Conservation (phyloP, 1,284 basidiomycete genomes). For the Tranzscheliella williamsii region DNA sequence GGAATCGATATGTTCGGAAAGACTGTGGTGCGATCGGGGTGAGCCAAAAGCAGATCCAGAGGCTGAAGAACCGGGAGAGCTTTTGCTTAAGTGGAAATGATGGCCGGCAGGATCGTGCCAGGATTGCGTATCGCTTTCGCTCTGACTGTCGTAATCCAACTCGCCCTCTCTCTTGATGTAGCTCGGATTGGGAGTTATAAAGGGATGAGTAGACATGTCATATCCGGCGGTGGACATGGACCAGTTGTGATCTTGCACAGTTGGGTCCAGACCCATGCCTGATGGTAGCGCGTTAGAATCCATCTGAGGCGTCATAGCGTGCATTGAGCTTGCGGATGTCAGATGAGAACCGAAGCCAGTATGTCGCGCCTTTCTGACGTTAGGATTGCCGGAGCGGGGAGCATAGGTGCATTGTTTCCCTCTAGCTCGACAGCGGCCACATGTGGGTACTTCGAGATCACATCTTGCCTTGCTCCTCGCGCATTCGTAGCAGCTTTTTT, state of each 20-base stretch:
- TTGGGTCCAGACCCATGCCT: conserved; percentile 4
- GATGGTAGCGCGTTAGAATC: background rate
- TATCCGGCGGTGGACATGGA: conserved; percentile 13
- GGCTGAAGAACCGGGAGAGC: conserved; percentile 13
- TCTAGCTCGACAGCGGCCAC: conserved; percentile 47
- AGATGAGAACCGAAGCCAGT: conserved; percentile 2
- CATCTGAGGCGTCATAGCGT: conserved; percentile 10
- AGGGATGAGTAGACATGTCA: conserved; percentile 8
- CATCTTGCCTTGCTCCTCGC: conserved; percentile 51
- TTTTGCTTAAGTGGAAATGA: background rate
- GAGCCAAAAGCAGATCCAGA: conserved; percentile 20
- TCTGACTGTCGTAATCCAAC: conserved; percentile 34
- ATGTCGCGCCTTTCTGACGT: conserved; percentile 41
- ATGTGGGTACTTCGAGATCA: conserved; percentile 52
- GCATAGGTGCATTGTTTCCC: conserved; percentile 51
- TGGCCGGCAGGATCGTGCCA: conserved; percentile 15
- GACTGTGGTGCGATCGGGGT: conserved; percentile 19
- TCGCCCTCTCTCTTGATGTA: conserved; percentile 30
- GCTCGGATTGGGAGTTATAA: conserved; percentile 17
- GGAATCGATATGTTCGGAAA: conserved; percentile 15
- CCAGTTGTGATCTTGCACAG: conserved; percentile 20
- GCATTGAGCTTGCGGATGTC: conserved; percentile 2
- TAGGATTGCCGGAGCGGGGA: conserved; percentile 51
- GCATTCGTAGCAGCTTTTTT: conserved; percentile 54
- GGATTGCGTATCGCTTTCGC: conserved; percentile 28